Percentiles rank a stretch among this genome's conserved stretches.
Evolutionary conservation across 2,329 filamentous ascomycete genomes (phyloP).

Genomic region (Paracoccidioides brasiliensis): DNA sequence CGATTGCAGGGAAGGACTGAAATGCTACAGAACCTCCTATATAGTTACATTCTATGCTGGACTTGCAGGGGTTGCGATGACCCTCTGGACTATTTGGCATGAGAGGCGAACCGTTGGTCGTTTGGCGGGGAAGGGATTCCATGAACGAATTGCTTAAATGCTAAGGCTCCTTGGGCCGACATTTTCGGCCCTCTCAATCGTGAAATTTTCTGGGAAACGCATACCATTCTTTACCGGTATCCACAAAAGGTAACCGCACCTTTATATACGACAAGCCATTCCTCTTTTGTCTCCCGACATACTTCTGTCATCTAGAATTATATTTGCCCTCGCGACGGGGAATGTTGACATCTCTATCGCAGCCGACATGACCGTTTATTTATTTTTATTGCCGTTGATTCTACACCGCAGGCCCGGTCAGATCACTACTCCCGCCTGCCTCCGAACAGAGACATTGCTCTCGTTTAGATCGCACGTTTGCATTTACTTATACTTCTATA

Average conservation of each 20-base stretch:
- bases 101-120: conserved; percentile 22
- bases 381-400: background rate
- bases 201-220: background rate
- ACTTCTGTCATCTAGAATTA: background rate
- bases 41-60: conserved; percentile 63
- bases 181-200: background rate
- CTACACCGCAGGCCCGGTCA: background rate
- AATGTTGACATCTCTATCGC: background rate
- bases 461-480: background rate
- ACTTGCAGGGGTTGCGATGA: conserved; percentile 53
- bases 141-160: conserved; percentile 5
- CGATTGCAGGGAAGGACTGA: conserved; percentile 61
- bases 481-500: background rate
- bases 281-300: background rate
- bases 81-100: conserved; percentile 42
- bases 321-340: background rate
- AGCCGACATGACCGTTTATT: background rate
- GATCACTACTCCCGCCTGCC: background rate
- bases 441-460: background rate
- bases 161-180: background rate
- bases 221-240: background rate
- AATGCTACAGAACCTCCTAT: conserved; percentile 74
- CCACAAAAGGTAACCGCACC: background rate
- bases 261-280: background rate
- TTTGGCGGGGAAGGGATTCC: conserved; percentile 15